Evolutionary conservation across 2,329 filamentous ascomycete species (phyloP), one percentile per base, ranked within the genome.

Genomic region (Fusarium newnesense): DNA sequence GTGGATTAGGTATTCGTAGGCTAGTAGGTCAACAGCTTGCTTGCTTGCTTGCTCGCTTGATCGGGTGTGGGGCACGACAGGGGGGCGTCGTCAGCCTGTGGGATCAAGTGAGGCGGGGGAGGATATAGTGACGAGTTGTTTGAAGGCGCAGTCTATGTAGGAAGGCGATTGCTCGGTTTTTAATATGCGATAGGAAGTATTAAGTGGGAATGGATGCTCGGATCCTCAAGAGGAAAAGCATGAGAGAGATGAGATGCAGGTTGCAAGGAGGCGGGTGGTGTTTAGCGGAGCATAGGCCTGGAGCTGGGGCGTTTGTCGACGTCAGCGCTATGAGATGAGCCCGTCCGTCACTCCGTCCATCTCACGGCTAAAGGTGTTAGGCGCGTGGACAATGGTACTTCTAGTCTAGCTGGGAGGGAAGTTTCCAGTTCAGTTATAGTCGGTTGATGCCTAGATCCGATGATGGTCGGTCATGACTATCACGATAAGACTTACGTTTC

Each of bases 221-320:
- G 43, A 40, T 28, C 42, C 57, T 72, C 58, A 53, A 67, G 70
- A 60, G 65, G 52, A 63, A 61, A 60, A 77, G 69, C 65, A 75
- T 50, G 57, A 64, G 53, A 57, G 75, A 64, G 61, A 72, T 71
- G 64, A 65, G 75, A 68, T 69, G 72, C 64, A 64, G 64, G 67
- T 64, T 73, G 73, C 56, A 67, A 75, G 76, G 75, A 79, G 75
- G 78, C 75, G 74, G 77, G 78, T 72, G 78, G 72, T 72, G 76
- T 76, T 75, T 76, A 78, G 77, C 79, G 79, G 80, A 73, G 64
- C 69, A 59, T 69, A 69, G 52, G 42, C 64, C 65, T 64, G 57
- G 56, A 73, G 64, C 73, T 80, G 78, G 80, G 79, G 75, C 78
- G 82, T 69, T 74, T 79, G 82, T 81, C 84, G 83, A 87, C 85